phyloP scores from a whole-genome alignment of 805 yeast species.

The Saitoella complicata region DNA sequence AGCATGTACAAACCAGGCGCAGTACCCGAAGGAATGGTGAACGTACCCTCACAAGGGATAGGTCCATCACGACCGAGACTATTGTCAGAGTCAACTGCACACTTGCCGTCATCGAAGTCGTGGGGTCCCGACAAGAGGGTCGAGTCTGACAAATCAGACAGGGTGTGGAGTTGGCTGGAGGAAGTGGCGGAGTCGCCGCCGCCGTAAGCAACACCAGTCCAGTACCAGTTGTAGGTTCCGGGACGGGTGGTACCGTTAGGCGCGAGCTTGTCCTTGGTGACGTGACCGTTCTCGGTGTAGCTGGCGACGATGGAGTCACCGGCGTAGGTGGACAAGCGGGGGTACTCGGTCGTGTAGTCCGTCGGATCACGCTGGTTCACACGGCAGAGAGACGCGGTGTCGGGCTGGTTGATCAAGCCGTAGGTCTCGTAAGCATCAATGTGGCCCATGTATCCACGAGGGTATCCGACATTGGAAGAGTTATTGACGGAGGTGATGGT shows the following conservation, averaged over 20 bases:
- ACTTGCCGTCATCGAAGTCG: constrained; percentile 12
- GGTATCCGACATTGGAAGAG: neutral
- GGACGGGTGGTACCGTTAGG: constrained; percentile 14
- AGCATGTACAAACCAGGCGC: constrained; percentile 9
- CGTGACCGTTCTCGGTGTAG: constrained; percentile 14
- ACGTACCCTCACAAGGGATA: constrained; percentile 9
- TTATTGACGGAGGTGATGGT: too few species aligned
- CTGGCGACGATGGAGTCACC: constrained; percentile 10
- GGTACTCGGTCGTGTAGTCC: constrained; percentile 11
- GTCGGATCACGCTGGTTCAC: constrained; percentile 6
- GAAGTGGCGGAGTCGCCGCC: constrained; percentile 7
- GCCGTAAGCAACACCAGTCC: constrained; percentile 4
- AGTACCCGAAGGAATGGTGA: constrained; percentile 7
- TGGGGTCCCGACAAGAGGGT: constrained; percentile 12
- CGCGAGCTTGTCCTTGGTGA: constrained; percentile 11
- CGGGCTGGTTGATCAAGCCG: constrained; percentile 9
- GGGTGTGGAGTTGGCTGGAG: constrained; percentile 8
- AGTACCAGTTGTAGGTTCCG: constrained; percentile 11
- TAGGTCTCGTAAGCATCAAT: constrained; percentile 12
- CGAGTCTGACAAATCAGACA: neutral
- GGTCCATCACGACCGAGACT: constrained; percentile 4
- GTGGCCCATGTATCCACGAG: constrained; percentile 8
- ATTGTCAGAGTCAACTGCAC: constrained; percentile 9
- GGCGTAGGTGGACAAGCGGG: constrained; percentile 11
- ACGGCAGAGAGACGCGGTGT: constrained; percentile 8